These are phyloP conservation scores for Ceratocystis colombiana DNA, from an alignment of 2,329 filamentous ascomycete genomes.

Conservation along the genomic window DNA sequence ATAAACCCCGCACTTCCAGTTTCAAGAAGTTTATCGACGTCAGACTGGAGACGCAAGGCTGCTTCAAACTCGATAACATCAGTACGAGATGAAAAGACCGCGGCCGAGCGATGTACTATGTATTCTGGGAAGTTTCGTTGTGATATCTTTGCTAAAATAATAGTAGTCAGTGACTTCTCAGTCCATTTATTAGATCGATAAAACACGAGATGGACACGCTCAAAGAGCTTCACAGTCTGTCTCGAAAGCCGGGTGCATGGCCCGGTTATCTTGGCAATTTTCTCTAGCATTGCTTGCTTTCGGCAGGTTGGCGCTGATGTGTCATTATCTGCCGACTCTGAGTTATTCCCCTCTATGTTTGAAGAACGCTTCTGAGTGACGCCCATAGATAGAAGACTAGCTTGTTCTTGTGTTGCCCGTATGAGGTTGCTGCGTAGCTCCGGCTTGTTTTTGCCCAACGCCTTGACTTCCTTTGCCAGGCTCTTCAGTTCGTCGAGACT, in stretches of 20 bases:
- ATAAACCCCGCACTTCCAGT: slow-evolving; percentile 61
- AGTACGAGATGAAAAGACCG: slow-evolving; percentile 70
- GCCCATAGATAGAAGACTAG: slow-evolving; percentile 59
- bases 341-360: slow-evolving; percentile 30
- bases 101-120: slow-evolving; percentile 77
- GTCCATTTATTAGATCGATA: slow-evolving; percentile 96
- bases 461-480: slow-evolving; percentile 75
- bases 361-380: slow-evolving; percentile 1
- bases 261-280: slow-evolving; percentile 67
- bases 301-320: background rate
- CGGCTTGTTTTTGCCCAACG: slow-evolving; percentile 78
- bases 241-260: slow-evolving; percentile 74
- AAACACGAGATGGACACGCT: slow-evolving; percentile 89
- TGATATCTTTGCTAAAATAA: slow-evolving; percentile 86
- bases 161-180: slow-evolving; percentile 88
- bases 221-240: slow-evolving; percentile 67
- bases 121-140: slow-evolving; percentile 80
- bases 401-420: slow-evolving; percentile 63
- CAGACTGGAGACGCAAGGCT: slow-evolving; percentile 68
- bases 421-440: slow-evolving; percentile 66
- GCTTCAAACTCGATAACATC: slow-evolving; percentile 82
- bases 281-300: slow-evolving; percentile 44
- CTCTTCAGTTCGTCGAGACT: slow-evolving; percentile 78
- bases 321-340: slow-evolving; percentile 24
- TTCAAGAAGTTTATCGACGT: slow-evolving; percentile 73